Percentiles rank a stretch among this genome's conserved stretches.
These are phyloP conservation scores for Annona squamosa DNA, from an alignment of 164 flowering plant species.

Conservation along the genomic window DNA sequence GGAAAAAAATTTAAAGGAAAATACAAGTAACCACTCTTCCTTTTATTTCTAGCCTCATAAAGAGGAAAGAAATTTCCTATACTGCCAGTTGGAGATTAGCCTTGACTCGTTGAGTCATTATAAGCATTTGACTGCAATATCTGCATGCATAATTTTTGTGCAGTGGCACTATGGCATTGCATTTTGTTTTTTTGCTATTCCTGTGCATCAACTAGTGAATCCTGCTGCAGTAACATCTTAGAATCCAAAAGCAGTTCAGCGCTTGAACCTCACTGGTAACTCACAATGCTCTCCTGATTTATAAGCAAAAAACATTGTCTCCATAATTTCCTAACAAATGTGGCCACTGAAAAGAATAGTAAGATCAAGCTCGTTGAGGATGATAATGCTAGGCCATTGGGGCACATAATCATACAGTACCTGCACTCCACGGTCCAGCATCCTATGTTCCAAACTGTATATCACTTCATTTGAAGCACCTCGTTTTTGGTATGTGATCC, in stretches of 20 bases:
- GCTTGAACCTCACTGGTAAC: neutral
- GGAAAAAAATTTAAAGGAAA: too few relatives aligned
- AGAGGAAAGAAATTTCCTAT: neutral
- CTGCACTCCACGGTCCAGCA: slow-evolving; percentile 83
- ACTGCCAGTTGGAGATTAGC: neutral
- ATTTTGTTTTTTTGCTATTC: too few relatives aligned
- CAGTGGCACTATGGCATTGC: neutral
- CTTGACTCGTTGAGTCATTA: neutral
- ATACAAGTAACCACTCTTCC: too few relatives aligned
- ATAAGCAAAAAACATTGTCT: neutral
- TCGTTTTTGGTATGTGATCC: slow-evolving; percentile 77
- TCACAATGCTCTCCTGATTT: neutral
- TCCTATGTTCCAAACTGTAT: slow-evolving; percentile 67
- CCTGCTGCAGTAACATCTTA: neutral
- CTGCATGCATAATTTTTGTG: neutral
- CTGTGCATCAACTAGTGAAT: neutral
- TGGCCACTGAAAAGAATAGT: neutral
- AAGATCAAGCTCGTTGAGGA: neutral
- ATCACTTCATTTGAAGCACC: slow-evolving; percentile 52
- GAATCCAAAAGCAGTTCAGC: neutral
- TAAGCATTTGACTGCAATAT: neutral
- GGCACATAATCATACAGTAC: slow-evolving; percentile 23
- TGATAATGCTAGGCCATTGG: neutral
- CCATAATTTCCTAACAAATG: neutral
- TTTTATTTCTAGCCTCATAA: too few relatives aligned